Conservation (phyloP, 345 rosid species). For the Ceriops tagal region DNA sequence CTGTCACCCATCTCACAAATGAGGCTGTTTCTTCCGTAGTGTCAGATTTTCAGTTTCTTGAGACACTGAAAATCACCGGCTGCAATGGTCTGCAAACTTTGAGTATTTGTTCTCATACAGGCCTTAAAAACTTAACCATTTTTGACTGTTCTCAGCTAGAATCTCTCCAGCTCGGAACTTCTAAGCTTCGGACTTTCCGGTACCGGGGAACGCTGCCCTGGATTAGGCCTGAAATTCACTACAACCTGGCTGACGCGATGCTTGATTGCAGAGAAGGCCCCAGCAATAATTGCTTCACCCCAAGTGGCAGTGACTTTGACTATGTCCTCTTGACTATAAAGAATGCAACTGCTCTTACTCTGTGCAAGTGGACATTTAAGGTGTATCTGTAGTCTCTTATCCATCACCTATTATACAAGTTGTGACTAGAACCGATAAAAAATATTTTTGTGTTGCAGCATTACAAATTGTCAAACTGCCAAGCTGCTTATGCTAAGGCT, state of each 20-base stretch:
- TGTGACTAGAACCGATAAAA: no score
- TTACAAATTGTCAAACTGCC: no score
- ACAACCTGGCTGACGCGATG: conserved; percentile 46
- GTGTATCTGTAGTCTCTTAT: conserved; percentile 18
- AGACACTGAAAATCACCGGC: conserved; percentile 42
- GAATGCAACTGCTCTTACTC: conserved; percentile 47
- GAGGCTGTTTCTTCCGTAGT: conserved; percentile 47
- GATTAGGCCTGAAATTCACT: conserved; percentile 46
- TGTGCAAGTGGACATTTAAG: conserved; percentile 61
- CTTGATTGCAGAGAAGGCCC: conserved; percentile 55
- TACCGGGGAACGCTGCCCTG: conserved; percentile 42
- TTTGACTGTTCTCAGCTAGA: conserved; percentile 36
- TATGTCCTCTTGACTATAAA: conserved; percentile 48
- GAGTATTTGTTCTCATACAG: conserved; percentile 39
- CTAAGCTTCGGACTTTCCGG: conserved; percentile 38
- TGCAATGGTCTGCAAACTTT: conserved; percentile 42
- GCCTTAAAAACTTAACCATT: conserved; percentile 46
- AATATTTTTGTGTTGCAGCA: no score
- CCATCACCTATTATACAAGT: no score
- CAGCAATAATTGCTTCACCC: conserved; percentile 7
- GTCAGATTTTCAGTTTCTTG: conserved; percentile 39
- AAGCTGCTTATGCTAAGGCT: neutral
- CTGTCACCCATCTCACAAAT: conserved; percentile 39
- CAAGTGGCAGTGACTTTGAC: conserved; percentile 25
- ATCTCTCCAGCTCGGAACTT: conserved; percentile 37